Conservation (phyloP, 1,284 basidiomycete genomes). For the Coniferiporia sulphurascens region DNA sequence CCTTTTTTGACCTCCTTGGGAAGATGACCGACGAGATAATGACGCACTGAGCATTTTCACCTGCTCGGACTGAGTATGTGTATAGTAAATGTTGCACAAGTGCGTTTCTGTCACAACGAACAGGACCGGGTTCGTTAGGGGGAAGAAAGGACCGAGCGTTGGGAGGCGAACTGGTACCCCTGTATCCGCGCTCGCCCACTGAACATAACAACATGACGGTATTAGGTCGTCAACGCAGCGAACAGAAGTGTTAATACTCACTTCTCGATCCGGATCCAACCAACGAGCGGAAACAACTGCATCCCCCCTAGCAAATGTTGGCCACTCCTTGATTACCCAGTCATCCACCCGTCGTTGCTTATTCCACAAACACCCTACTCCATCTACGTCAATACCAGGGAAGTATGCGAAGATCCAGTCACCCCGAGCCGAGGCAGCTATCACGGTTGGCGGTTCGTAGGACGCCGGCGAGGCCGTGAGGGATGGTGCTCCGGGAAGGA, state of each 20-base stretch:
- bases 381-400: conserved; percentile 49
- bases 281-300: conserved; percentile 59
- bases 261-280: conserved; percentile 58
- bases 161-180: conserved; percentile 29
- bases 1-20: conserved; percentile 4
- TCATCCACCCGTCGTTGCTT: conserved; percentile 49
- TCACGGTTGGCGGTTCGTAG: conserved; percentile 58
- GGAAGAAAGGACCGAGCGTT: conserved; percentile 27
- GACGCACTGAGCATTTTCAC: conserved; percentile 22
- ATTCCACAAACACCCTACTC: conserved; percentile 63
- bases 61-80: conserved; percentile 21
- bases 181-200: conserved; percentile 30
- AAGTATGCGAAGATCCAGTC: conserved; percentile 73
- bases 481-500: conserved; percentile 46
- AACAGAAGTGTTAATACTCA: conserved; percentile 24
- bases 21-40: conserved; percentile 8
- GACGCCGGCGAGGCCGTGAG: conserved; percentile 39
- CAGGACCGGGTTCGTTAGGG: conserved; percentile 24
- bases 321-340: conserved; percentile 59
- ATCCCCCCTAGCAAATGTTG: conserved; percentile 45
- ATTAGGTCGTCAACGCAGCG: not conserved
- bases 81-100: conserved; percentile 24
- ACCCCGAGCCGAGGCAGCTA: conserved; percentile 53
- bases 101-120: conserved; percentile 32
- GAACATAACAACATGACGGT: not conserved